Evolutionary conservation across 2,329 filamentous ascomycete species (phyloP), one percentile per base, ranked within the genome.

Genomic region (Nigrospora osmanthi): DNA sequence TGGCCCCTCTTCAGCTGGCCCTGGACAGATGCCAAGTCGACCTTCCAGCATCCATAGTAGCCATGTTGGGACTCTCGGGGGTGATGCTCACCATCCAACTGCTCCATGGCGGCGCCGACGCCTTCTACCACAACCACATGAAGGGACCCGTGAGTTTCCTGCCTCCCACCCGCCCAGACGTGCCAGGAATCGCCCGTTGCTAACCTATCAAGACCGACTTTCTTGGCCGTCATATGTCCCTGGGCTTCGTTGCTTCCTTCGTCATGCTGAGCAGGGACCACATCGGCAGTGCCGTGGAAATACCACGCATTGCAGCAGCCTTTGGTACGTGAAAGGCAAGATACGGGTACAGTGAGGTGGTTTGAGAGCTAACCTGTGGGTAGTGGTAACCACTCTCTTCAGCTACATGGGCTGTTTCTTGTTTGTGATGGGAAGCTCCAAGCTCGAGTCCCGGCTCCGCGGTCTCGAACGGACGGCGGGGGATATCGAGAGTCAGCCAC

Each of bases 241-340:
- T 62, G 13, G 60, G 60, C 2, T 62, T 62, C 35, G 59, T 62
- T 23, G 49, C 54, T 14, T 55, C 54, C 17, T 61, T 61, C 43
- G 46, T 62, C 28, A 53, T 61, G 51, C 54, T 62, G 14, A 61
- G 57, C 45, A 56, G 53, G 40, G 59, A 62, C 23, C 59, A 61
- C 14, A 47, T 61, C 38, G 44, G 48, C 9, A 44, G 46, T 16
- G 48, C 48, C 15, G 40, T 47, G 4, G 58, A 62, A 34, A 35
- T 59, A 7, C 52, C 52, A 9, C 57, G 42, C 16, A 50, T 61
- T 36, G 50, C 53, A 14, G 56, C 48, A 4, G 54, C 50, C 32
- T 62, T 62, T 30, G 32, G 60, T 62, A 48, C 49, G 56, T 49
- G 38, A 2, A 1, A 38, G 13, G 28, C 4, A 6, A 10, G n/a